A percentile compares a stretch with the other conserved stretches of the same genome.
Conservation (phyloP, 2,329 filamentous ascomycete species). For the Fusarium brachygibbosum region DNA sequence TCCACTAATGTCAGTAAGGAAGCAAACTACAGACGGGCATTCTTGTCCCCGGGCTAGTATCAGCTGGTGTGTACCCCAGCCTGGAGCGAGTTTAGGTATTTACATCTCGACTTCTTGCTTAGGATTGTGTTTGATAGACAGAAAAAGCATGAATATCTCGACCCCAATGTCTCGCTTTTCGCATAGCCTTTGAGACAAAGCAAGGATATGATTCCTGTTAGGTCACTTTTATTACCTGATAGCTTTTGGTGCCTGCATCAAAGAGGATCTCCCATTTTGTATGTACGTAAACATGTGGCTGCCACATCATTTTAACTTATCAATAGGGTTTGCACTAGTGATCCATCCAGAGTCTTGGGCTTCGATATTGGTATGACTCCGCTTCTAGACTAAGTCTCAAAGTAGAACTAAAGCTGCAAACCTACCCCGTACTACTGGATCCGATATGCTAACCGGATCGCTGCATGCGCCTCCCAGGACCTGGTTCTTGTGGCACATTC, state of each 20-base stretch:
- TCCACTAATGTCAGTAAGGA: neutral
- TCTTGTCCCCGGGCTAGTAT: too few relatives aligned
- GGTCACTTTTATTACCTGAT: conserved; percentile 4
- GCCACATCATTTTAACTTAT: neutral
- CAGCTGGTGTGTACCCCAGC: conserved; percentile 4
- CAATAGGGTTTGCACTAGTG: conserved; percentile 22
- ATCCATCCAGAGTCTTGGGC: neutral
- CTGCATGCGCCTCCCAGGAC: neutral
- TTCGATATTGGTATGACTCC: neutral
- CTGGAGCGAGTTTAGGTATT: neutral
- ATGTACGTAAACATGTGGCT: neutral
- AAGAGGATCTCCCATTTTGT: neutral
- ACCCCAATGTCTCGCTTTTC: neutral
- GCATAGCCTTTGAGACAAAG: neutral
- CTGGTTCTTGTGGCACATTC: neutral
- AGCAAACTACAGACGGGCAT: neutral
- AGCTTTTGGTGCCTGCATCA: neutral
- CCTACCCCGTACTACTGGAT: neutral
- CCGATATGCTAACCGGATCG: neutral
- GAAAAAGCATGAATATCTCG: neutral
- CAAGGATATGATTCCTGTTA: neutral
- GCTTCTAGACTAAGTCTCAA: conserved; percentile 7
- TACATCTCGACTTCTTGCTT: neutral
- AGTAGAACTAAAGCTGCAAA: neutral
- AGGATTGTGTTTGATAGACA: too few relatives aligned